Conservation (phyloP, 163 green algal genomes). For the Scenedesmus sp. region DNA sequence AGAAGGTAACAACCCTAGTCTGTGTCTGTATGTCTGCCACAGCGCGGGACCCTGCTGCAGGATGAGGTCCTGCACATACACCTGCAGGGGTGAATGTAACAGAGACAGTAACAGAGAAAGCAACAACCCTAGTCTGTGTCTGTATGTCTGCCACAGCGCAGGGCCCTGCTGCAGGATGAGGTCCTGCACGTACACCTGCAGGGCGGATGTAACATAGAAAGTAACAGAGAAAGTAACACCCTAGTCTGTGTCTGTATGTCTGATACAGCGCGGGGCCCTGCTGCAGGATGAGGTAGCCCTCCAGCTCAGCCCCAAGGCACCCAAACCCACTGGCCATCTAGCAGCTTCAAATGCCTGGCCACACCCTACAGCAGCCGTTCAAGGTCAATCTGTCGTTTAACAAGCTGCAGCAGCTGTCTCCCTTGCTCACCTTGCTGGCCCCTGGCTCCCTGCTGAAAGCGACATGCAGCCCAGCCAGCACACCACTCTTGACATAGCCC, state of each 20-base stretch:
- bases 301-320: constrained; percentile 55
- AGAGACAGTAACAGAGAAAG: neutral
- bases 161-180: constrained; percentile 28
- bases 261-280: constrained; percentile 68
- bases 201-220: neutral
- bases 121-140: too few relatives aligned
- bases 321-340: too few relatives aligned
- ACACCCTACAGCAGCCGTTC: neutral
- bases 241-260: neutral
- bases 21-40: constrained; percentile 58
- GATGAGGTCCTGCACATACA: constrained; percentile 42
- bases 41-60: constrained; percentile 55
- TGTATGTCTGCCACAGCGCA: constrained; percentile 65
- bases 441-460: constrained; percentile 81
- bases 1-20: neutral
- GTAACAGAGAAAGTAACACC: neutral
- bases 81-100: neutral
- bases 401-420: too few relatives aligned
- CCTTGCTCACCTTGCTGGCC: constrained; percentile 57
- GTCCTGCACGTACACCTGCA: constrained; percentile 43
- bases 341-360: neutral
- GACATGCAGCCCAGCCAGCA: constrained; percentile 78
- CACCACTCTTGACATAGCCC: constrained; percentile 58
- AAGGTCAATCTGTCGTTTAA: too few relatives aligned
- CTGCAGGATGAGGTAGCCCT: constrained; percentile 55